Base-by-base conservation (phyloP, 148 eudicot genomes). In the Vaccinium macrocarpon region DNA sequence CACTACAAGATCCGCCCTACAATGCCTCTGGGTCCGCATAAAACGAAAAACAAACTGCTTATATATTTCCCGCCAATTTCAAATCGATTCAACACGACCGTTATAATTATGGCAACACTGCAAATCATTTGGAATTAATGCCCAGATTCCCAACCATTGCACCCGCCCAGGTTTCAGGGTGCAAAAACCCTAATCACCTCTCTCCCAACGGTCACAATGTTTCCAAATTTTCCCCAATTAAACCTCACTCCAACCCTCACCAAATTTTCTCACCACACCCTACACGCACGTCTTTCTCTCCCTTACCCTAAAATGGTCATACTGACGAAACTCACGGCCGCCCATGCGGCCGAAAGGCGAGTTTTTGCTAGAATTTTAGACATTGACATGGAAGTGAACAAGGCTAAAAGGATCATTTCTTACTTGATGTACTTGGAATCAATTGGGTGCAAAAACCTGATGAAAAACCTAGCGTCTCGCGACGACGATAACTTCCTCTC, bases 341-440 rank as follows among this genome's bases (percentile, higher is more conserved):
- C 46, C 59, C 84, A 82, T 42, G 2, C 19, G 0, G 49, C 27
- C 78, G 77, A 71, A 48, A 75, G 84, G 50, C 49, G 21, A 13
- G 35, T 82, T 52, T 82, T 82, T 68, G 18, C 84, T 12, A 71
- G 75, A 48, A 27, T 72, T 51, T 49, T 82, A 12, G 78, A 82
- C 7, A 12, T 82, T 25, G 62, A 71, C 14, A 51, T 72, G 13
- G 78, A 82, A 4, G 14, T 53, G 25, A 56, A 23, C 50, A 10
- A 29, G 19, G 49, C 84, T 1, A 82, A 12, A 18, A 70, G 48
- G 42, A 52, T 82, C 32, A 25, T 53, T 8, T 78, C 78, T 25
- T 53, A 50, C 10, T 82, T 29, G 64, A 82, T 53, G 32, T 27
- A 23, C 61, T 68, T 82, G 23, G 32, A 72, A n/a, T 55, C 72